A percentile compares a stretch with the other conserved stretches of the same genome.
phyloP scores from a whole-genome alignment of 2,329 filamentous ascomycete genomes.

The Aspergillus aculeatinus region DNA sequence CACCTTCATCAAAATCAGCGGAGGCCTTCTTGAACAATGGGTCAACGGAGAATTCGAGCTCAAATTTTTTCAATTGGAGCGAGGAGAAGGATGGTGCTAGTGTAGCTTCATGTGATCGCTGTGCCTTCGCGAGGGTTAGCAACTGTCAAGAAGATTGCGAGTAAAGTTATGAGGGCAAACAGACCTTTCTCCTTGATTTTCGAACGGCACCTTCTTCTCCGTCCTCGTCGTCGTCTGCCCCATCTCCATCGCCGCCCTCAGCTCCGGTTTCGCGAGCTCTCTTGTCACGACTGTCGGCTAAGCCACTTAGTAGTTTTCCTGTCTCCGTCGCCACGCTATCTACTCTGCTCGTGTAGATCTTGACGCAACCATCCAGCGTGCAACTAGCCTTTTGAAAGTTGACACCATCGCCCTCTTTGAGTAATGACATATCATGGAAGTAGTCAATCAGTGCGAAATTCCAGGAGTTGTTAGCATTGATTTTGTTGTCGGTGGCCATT shows the following conservation, averaged over 20 bases:
- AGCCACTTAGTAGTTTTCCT: conserved; percentile 85
- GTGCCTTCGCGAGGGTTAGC: conserved; percentile 46
- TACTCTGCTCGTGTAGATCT: conserved; percentile 97
- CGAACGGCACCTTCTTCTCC: conserved; percentile 49
- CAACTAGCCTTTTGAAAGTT: conserved; percentile 99
- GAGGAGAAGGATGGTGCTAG: conserved; percentile 84
- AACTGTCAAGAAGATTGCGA: background rate
- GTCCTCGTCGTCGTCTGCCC: conserved; percentile 63
- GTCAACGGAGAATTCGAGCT: conserved; percentile 93
- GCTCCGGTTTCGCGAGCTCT: conserved; percentile 64
- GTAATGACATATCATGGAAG: conserved; percentile 96
- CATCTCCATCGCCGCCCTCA: conserved; percentile 59
- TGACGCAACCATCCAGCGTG: conserved; percentile 95
- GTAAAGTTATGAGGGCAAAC: background rate
- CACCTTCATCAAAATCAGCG: conserved; percentile 96
- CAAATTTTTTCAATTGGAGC: conserved; percentile 93
- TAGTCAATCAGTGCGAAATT: conserved; percentile 99
- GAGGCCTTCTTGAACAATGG: conserved; percentile 99
- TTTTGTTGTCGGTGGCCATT: conserved; percentile 99
- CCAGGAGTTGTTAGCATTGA: conserved; percentile 98
- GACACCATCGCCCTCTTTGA: conserved; percentile 94
- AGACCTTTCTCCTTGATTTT: conserved; percentile 69
- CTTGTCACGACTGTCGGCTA: conserved; percentile 74
- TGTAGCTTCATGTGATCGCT: conserved; percentile 87
- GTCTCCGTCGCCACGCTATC: conserved; percentile 98